Evolutionary conservation across 768 basidiomycete species (phyloP).

Genomic region (Mycena vitilis): DNA sequence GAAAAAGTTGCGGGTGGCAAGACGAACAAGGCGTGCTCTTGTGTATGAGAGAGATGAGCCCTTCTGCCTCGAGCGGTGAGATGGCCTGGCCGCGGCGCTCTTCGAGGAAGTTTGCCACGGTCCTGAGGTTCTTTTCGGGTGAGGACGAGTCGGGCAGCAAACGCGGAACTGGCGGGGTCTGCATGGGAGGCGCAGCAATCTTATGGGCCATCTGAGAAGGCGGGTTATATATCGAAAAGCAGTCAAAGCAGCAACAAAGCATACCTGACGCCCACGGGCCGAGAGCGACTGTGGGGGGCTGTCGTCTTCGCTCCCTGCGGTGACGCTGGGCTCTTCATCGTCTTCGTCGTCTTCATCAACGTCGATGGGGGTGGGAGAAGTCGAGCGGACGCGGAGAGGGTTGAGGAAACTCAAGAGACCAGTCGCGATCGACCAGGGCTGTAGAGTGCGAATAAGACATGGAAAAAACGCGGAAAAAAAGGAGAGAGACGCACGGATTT

Average conservation of each 20-base stretch:
- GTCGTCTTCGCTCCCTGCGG: constrained; percentile 8
- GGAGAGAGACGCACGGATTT: constrained; percentile 58
- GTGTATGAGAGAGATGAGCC: constrained; percentile 66
- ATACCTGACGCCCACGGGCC: constrained; percentile 44
- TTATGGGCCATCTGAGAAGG: constrained; percentile 38
- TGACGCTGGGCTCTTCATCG: constrained; percentile 28
- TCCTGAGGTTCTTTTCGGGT: constrained; percentile 58
- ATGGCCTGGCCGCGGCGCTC: constrained; percentile 61
- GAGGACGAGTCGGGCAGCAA: constrained; percentile 43
- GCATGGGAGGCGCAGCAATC: constrained; percentile 21
- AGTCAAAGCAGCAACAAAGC: constrained; percentile 30
- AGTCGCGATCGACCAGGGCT: constrained; percentile 63
- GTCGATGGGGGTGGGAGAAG: constrained; percentile 34
- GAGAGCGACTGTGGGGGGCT: constrained; percentile 40
- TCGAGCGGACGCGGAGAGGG: constrained; percentile 52
- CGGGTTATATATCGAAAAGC: constrained; percentile 18
- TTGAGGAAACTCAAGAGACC: constrained; percentile 64
- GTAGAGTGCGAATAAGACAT: constrained; percentile 30
- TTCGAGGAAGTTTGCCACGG: constrained; percentile 60
- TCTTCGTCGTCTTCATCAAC: constrained; percentile 37
- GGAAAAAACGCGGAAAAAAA: constrained; percentile 24
- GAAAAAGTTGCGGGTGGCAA: constrained; percentile 13
- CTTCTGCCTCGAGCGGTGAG: constrained; percentile 63
- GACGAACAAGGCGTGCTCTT: constrained; percentile 60
- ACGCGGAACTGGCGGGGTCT: constrained; percentile 6